Percentiles rank a stretch among this genome's conserved stretches.
Conservation (phyloP, 257 asterid species). For the Jacaranda mimosifolia region DNA sequence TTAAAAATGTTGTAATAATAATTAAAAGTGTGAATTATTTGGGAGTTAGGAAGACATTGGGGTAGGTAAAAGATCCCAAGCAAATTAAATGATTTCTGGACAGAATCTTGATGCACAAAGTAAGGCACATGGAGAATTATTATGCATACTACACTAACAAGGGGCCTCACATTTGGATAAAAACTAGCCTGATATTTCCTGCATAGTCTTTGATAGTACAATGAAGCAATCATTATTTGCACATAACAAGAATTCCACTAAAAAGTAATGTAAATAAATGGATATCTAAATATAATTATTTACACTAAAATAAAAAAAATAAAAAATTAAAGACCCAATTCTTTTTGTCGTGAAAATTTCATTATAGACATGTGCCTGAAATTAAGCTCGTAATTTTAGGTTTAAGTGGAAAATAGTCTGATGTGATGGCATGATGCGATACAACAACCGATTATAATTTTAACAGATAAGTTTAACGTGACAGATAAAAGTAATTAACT, state of each 20-base stretch:
- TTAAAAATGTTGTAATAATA: no score
- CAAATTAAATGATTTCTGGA: conserved; percentile 21
- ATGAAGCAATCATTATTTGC: conserved; percentile 19
- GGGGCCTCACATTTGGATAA: conserved; percentile 33
- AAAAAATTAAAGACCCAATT: no score
- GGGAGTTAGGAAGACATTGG: neutral
- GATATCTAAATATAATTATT: no score
- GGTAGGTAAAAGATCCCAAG: conserved; percentile 9
- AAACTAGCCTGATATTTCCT: neutral
- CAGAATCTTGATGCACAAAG: conserved; percentile 31
- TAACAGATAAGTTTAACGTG: no score
- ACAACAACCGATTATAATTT: neutral
- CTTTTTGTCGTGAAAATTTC: no score
- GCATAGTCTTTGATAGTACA: conserved; percentile 1
- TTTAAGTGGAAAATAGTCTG: no score
- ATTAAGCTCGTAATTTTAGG: no score
- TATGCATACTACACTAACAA: conserved; percentile 29
- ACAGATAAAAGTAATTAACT: neutral
- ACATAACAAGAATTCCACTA: neutral
- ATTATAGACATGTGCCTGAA: no score
- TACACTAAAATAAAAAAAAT: no score
- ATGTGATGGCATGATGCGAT: no score
- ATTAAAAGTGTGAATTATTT: neutral
- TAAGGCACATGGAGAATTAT: conserved; percentile 38
- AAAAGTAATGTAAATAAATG: no score